Evolutionary conservation across 2,329 filamentous ascomycete genomes (phyloP), one percentile per base, ranked within the genome.

Genomic region (Clarireedia hainanense): DNA sequence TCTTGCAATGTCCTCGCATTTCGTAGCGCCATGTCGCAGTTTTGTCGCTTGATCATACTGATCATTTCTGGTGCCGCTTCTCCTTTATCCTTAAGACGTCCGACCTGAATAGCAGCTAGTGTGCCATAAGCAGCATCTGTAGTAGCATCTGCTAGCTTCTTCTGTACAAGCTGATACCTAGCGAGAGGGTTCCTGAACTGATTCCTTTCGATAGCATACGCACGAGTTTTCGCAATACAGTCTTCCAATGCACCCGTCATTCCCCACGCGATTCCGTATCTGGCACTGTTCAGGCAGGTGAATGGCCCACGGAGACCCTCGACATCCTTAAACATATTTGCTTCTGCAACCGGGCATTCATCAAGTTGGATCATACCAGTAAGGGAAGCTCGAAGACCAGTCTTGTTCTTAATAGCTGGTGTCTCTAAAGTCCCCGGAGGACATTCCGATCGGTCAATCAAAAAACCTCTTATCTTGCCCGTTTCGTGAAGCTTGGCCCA

Each of bases 301-400:
- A 99, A 99, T 3, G 94, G 94, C 0, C 94, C 94, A 58, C 75
- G 81, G 34, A 99, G 77, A 5, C 94, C 94, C 70, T 96, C 89
- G 5, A 96, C 81, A 1, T 88, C 81, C 0, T 91, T 91, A 66
- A 99, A 91, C 91, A 99, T 95, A 74, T 96, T 96, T 64, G 83
- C 88, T 63, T 86, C 84, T 0, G 91, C 85, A 0, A 99, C 90
- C 0, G 94, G 92, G 63, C 89, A 91, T 60, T 88, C 84, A 61
- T 96, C 92, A 68, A 99, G 80, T 64, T 96, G 91, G 63, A 99
- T 96, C 94, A 97, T 97, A 56, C 94, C 94, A 0, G 94, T 99
- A 61, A 96, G 88, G 12, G 89, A 95, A 12, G 94, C 94, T 57
- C 94, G 81, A 34, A 99, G 81, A 1, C 91, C 94, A 60, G 88